Evolutionary conservation across 2,329 filamentous ascomycete species (phyloP).

Genomic region (Fusarium protoensiforme): DNA sequence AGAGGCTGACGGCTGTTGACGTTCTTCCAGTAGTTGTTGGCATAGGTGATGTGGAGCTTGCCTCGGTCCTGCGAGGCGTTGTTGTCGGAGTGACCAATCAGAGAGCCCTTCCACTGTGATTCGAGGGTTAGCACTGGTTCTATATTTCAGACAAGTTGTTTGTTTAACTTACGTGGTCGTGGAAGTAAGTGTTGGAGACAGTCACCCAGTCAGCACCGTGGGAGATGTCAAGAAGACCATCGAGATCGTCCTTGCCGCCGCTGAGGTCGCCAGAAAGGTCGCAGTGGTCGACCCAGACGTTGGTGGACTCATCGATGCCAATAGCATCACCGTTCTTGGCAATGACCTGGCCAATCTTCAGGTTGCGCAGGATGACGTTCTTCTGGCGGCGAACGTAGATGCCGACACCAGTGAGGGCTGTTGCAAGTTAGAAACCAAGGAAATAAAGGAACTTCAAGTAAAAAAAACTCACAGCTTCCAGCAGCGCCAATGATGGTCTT

Average conservation of each 20-base stretch:
- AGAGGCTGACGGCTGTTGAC: slow-evolving; percentile 71
- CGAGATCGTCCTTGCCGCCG: slow-evolving; percentile 75
- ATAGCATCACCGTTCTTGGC: slow-evolving; percentile 69
- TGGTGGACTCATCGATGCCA: slow-evolving; percentile 65
- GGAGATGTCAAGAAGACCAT: slow-evolving; percentile 72
- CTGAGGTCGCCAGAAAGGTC: slow-evolving; percentile 71
- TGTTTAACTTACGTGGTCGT: slow-evolving; percentile 44
- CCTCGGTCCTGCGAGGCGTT: slow-evolving; percentile 68
- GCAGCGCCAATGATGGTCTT: slow-evolving; percentile 57
- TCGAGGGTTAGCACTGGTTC: neutral
- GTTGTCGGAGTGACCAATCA: slow-evolving; percentile 69
- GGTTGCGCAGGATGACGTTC: slow-evolving; percentile 73
- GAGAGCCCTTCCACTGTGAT: slow-evolving; percentile 63
- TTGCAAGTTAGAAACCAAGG: neutral
- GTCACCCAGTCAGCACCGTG: slow-evolving; percentile 72
- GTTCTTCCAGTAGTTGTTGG: slow-evolving; percentile 74
- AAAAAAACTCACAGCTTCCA: slow-evolving; percentile 30
- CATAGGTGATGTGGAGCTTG: slow-evolving; percentile 71
- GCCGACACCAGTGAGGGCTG: slow-evolving; percentile 58
- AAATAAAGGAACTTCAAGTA: rapidly evolving
- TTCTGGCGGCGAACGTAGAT: slow-evolving; percentile 61
- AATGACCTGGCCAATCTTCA: slow-evolving; percentile 66
- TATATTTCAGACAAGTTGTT: neutral
- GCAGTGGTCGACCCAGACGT: slow-evolving; percentile 75
- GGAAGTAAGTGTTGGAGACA: slow-evolving; percentile 48